Evolutionary conservation across 371 early-diverging fungal species (phyloP).

Genomic region (Haplosporangium sp.): DNA sequence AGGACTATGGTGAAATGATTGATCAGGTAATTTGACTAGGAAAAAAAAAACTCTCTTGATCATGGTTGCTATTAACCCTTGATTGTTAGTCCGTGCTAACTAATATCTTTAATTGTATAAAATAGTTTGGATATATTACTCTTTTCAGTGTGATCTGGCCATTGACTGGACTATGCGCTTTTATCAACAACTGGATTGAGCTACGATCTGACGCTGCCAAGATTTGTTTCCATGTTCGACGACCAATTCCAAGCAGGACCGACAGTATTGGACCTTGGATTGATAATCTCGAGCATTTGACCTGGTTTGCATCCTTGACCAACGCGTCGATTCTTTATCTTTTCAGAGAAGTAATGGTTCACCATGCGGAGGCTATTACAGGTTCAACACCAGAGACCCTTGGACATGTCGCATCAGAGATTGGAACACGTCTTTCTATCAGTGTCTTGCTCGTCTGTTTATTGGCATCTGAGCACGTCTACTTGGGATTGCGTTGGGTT

Average conservation of each 20-base stretch:
- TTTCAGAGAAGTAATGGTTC: slow-evolving; percentile 55
- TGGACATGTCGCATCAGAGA: slow-evolving; percentile 39
- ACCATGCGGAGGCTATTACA: slow-evolving; percentile 7
- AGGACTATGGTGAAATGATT: slow-evolving; percentile 92
- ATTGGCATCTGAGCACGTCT: slow-evolving; percentile 38
- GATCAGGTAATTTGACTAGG: slow-evolving; percentile 73
- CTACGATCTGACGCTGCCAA: slow-evolving; percentile 89
- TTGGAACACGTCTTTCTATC: slow-evolving; percentile 52
- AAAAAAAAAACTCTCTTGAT: too few relatives aligned
- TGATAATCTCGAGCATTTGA: slow-evolving; percentile 69
- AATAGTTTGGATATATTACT: slow-evolving; percentile 83
- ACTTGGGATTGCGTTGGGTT: slow-evolving; percentile 22
- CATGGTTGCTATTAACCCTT: neutral
- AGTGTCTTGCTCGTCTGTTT: slow-evolving; percentile 30
- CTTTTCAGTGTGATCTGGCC: slow-evolving; percentile 89
- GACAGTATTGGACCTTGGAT: slow-evolving; percentile 91
- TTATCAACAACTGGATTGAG: slow-evolving; percentile 90
- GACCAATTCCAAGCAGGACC: slow-evolving; percentile 80
- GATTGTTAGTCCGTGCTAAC: neutral
- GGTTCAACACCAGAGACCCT: neutral
- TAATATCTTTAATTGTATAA: neutral
- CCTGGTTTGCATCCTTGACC: slow-evolving; percentile 81
- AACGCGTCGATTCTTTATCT: slow-evolving; percentile 81
- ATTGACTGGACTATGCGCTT: slow-evolving; percentile 78
- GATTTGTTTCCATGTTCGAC: slow-evolving; percentile 80